Conservation (phyloP, 2,329 filamentous ascomycete genomes). For the Phialophora chinensis region DNA sequence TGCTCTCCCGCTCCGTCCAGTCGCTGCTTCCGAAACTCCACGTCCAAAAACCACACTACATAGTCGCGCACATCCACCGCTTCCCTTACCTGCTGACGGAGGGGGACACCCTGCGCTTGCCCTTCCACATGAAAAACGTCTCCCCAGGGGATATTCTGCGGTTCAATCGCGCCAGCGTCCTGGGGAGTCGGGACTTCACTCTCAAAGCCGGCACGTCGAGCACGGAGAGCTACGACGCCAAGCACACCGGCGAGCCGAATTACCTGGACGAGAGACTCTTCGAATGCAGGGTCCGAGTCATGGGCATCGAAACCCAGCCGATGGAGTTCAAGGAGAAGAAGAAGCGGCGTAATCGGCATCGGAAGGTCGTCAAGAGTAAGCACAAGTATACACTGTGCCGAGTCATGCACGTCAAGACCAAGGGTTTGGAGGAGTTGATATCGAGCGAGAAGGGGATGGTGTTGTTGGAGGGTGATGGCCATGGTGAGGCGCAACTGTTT, state of each 20-base stretch:
- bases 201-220: slow-evolving; percentile 70
- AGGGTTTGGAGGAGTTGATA: slow-evolving; percentile 60
- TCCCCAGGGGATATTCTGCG: slow-evolving; percentile 83
- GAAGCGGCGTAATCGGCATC: slow-evolving; percentile 69
- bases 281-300: slow-evolving; percentile 81
- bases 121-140: slow-evolving; percentile 78
- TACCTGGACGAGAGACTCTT: slow-evolving; percentile 84
- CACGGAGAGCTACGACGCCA: slow-evolving; percentile 37
- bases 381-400: slow-evolving; percentile 84
- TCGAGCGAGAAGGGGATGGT: slow-evolving; percentile 49
- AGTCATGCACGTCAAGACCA: slow-evolving; percentile 80
- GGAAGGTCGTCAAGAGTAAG: slow-evolving; percentile 83
- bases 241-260: slow-evolving; percentile 38
- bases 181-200: slow-evolving; percentile 90
- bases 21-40: slow-evolving; percentile 52
- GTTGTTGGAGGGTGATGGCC: slow-evolving; percentile 33
- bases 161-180: slow-evolving; percentile 79
- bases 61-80: slow-evolving; percentile 55
- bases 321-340: slow-evolving; percentile 62
- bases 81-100: slow-evolving; percentile 59
- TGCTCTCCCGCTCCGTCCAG: slow-evolving; percentile 51
- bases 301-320: slow-evolving; percentile 80
- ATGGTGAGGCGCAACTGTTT: neutral
- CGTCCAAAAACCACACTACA: slow-evolving; percentile 54
- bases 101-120: slow-evolving; percentile 76